Evolutionary conservation across 495 filamentous ascomycete genomes (phyloP).

Genomic region (Durotheca rogersii): DNA sequence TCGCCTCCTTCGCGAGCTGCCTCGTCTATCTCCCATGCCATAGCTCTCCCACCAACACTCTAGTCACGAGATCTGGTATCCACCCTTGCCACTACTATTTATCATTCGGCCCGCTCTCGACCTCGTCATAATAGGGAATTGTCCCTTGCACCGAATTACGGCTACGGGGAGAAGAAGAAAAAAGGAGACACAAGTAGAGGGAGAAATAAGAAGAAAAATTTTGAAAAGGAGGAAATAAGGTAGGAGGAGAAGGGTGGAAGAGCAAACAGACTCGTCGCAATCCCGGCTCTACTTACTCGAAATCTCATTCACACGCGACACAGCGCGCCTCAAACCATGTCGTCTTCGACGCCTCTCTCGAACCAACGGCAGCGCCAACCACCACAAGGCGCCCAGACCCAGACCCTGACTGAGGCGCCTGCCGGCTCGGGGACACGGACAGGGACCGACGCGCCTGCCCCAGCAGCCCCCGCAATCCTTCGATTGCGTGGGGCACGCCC

Average conservation of each 20-base stretch:
- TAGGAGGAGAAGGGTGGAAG: no score
- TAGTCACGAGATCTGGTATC: neutral
- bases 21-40: no score
- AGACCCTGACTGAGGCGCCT: constrained; percentile 17
- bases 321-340: constrained; percentile 9
- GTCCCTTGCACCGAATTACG: no score
- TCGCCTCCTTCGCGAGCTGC: no score
- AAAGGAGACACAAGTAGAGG: no score
- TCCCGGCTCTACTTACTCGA: neutral
- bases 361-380: constrained; percentile 25
- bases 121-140: no score
- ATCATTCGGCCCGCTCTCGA: neutral
- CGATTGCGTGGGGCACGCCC: constrained; percentile 47
- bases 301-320: neutral
- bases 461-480: constrained; percentile 42
- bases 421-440: constrained; percentile 29
- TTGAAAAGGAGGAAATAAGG: no score
- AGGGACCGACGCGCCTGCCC: constrained; percentile 12
- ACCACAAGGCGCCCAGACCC: constrained; percentile 25
- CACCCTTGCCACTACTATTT: no score
- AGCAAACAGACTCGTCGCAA: no score
- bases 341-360: constrained; percentile 13
- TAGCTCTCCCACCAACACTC: no score
- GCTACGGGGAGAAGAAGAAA: no score
- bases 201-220: no score